A percentile compares a stretch with the other conserved stretches of the same genome.
phyloP scores from a whole-genome alignment of 352 stramenopile species.

The Phytopythium chamaehyphon region DNA sequence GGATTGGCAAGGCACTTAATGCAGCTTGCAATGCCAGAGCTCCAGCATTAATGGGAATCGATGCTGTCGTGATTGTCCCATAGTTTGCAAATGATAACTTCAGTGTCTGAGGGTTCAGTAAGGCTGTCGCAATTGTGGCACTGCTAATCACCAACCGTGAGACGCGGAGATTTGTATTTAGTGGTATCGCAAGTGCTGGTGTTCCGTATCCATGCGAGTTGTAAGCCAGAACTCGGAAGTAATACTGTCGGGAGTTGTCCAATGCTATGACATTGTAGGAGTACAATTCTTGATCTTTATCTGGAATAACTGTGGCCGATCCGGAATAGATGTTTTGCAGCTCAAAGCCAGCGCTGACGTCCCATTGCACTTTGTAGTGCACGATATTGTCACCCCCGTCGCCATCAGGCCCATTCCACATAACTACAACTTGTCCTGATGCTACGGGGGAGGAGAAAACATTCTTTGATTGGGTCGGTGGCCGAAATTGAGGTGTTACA shows the following conservation, averaged over 20 bases:
- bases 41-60: constrained; percentile 47
- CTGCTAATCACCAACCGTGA: constrained; percentile 35
- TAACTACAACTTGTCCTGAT: constrained; percentile 38
- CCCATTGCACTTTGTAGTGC: constrained; percentile 94
- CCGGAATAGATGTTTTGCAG: constrained; percentile 58
- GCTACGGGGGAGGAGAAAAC: constrained; percentile 37
- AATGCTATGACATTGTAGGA: constrained; percentile 45
- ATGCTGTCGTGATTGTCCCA: constrained; percentile 16
- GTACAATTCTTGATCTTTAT: background rate
- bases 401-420: constrained; percentile 69
- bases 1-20: constrained; percentile 38
- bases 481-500: constrained; percentile 20
- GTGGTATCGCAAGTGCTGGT: constrained; percentile 31
- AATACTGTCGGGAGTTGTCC: constrained; percentile 49
- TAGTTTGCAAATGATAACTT: constrained; percentile 60
- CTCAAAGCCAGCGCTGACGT: constrained; percentile 81
- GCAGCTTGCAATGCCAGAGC: constrained; percentile 48
- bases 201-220: constrained; percentile 76
- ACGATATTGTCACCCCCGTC: constrained; percentile 71
- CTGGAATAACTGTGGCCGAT: constrained; percentile 28
- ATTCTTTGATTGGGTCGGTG: constrained; percentile 24
- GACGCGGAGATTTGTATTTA: constrained; percentile 49
- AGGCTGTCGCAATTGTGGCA: constrained; percentile 22
- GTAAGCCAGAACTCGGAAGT: constrained; percentile 78
- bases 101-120: constrained; percentile 40